Base-by-base conservation (phyloP, 108 stramenopile genomes). In the Skeletonema costatum region DNA sequence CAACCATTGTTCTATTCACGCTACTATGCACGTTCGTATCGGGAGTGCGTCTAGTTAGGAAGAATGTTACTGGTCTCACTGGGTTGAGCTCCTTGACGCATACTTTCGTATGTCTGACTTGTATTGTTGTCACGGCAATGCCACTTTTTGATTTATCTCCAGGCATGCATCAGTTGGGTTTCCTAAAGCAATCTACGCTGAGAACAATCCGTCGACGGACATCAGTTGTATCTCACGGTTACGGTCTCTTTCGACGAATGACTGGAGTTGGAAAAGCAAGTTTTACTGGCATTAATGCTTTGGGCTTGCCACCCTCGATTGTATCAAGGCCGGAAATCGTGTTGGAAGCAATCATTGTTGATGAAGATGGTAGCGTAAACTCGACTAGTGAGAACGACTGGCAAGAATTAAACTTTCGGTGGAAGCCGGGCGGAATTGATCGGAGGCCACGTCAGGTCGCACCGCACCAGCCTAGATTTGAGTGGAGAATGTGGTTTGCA, bases 401-500 rank as follows among this genome's bases (percentile, higher is more conserved):
- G 89, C 50, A 48, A 3, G 90, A 90, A 60, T 44, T 93, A 0
- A 85, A 82, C 13, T 90, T 91, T 62, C 66, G 75, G 17, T 88
- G 85, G 75, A 91, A 91, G 66, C 92, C 92, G 1, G 88, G 88
- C 0, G 60, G 66, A 12, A 58, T 73, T 1, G 66, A 53, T 11
- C 9, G 33, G 4, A 19, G 66, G 7, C 89, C 90, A 38, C 58
- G 16, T 31, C 87, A 82, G 62, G 75, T 87, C 4, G 87, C 83
- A 32, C 92, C 92, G 1, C 87, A 90, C 64, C 89, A 92, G 64
- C 76, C 76, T 33, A 39, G 83, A 31, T 77, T 93, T 29, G 92
- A 93, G 59, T 93, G 92, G 92, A 81, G 84, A 83, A 86, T 90
- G 88, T 93, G 92, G 92, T 93, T 93, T 70, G 92, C 92, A 4